These are phyloP conservation scores for Plasmodium gallinaceum DNA, from an alignment of 169 alveolate species.

Conservation along the genomic window DNA sequence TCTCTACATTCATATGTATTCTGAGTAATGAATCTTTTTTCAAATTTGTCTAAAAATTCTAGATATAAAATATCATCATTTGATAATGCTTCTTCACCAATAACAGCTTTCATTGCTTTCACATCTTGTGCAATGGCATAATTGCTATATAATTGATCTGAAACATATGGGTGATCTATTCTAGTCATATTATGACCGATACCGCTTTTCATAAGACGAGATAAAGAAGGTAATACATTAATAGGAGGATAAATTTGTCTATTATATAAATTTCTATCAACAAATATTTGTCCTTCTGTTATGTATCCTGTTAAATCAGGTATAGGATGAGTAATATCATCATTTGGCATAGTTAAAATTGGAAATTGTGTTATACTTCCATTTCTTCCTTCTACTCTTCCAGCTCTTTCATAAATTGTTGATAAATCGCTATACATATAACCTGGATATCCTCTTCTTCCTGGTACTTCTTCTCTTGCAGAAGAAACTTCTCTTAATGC, in stretches of 20 bases:
- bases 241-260: slow-evolving; percentile 98
- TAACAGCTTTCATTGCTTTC: slow-evolving; percentile 99
- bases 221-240: slow-evolving; percentile 98
- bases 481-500: slow-evolving; percentile 99
- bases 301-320: slow-evolving; percentile 99
- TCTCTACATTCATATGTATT: slow-evolving; percentile 98
- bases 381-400: slow-evolving; percentile 97
- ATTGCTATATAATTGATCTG: slow-evolving; percentile 99
- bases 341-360: slow-evolving; percentile 99
- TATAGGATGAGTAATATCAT: slow-evolving; percentile 99
- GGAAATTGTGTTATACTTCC: slow-evolving; percentile 99
- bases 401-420: slow-evolving; percentile 99
- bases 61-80: slow-evolving; percentile 97
- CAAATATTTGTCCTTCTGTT: slow-evolving; percentile 99
- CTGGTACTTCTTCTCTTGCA: slow-evolving; percentile 99
- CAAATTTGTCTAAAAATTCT: slow-evolving; percentile 99
- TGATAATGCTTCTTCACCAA: slow-evolving; percentile 99
- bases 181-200: slow-evolving; percentile 99
- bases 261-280: slow-evolving; percentile 98
- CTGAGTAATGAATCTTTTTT: slow-evolving; percentile 96
- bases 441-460: slow-evolving; percentile 99
- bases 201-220: slow-evolving; percentile 99
- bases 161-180: slow-evolving; percentile 99
- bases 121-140: slow-evolving; percentile 99
- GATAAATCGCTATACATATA: slow-evolving; percentile 99